Base-by-base conservation (phyloP, 2,329 filamentous ascomycete genomes). In the Monilinia aucupariae region DNA sequence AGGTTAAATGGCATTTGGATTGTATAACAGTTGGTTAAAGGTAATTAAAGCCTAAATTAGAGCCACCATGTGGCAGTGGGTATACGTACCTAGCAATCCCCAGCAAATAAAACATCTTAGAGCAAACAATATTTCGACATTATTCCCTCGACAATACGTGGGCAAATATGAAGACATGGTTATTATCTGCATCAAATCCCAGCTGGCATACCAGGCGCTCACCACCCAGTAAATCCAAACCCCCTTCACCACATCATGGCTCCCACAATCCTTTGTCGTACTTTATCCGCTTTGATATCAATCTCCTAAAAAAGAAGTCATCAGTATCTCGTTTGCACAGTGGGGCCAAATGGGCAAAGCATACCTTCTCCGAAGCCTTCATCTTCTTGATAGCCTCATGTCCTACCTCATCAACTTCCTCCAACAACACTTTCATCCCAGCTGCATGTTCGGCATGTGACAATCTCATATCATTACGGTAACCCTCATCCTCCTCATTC, bases 361-460 rank as follows among this genome's bases (percentile, higher is more conserved):
- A 22, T 65, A 72, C 71, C 68, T 70, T 71, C 60, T 73, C 71
- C 32, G 69, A 68, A 63, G 54, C 58, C 47, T 70, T 70, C 64
- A 70, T 67, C 59, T 67, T 69, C 54, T 69, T 54, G 53, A 70
- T 32, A 47, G 55, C 47, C 13, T 67, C 59, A 20, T 15, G n/a
- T 10, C 64, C 55, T 37, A 71, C 47, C 4, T 64, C 64, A 43
- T 66, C 59, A 53, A 73, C 59, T 59, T 71, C 68, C 22, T 65
- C 64, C n/a, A 65, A 56, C 27, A 72, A 27, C 51, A 67, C 66
- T 32, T 66, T 61, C 37, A 68, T 25, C 47, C 51, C 61, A 17
- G 64, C 43, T 17, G 59, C 56, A 30, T 68, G 61, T 51, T 72
- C 67, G 22, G 66, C 27, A 27, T 68, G 64, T 45, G 69, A 51